A percentile compares a stretch with the other conserved stretches of the same genome.
Evolutionary conservation across 163 green algal genomes (phyloP).

Genomic region (Coccomyxa subellipsoidea): DNA sequence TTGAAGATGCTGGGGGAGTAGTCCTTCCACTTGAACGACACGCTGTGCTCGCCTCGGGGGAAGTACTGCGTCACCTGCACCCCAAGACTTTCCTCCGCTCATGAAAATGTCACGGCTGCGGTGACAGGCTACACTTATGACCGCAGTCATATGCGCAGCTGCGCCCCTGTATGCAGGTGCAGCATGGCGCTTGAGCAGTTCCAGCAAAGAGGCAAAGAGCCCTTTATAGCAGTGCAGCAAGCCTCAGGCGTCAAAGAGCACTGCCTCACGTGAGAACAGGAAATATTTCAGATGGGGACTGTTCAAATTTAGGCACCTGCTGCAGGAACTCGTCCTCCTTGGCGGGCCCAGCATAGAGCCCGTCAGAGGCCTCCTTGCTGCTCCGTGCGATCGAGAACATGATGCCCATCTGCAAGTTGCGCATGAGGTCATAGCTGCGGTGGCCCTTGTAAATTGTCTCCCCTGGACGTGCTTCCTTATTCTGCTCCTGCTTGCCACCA

Average conservation of each 20-base stretch:
- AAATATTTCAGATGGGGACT: too few relatives aligned
- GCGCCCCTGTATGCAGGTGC: too few relatives aligned
- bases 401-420: constrained; percentile 80
- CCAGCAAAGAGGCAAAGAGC: too few relatives aligned
- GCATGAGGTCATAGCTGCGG: constrained; percentile 91
- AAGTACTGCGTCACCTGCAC: constrained; percentile 70
- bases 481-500: not conserved
- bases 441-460: constrained; percentile 90
- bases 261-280: too few relatives aligned
- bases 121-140: too few relatives aligned
- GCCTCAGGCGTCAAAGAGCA: too few relatives aligned
- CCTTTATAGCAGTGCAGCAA: too few relatives aligned
- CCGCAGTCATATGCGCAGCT: too few relatives aligned
- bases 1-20: constrained; percentile 85
- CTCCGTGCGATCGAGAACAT: constrained; percentile 21
- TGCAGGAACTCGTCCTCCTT: not conserved
- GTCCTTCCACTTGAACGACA: constrained; percentile 95
- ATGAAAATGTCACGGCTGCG: too few relatives aligned
- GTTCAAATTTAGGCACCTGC: not conserved
- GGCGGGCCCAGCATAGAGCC: not conserved
- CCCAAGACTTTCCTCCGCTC: not conserved
- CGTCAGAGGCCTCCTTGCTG: not conserved
- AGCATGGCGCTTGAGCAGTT: too few relatives aligned
- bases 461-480: constrained; percentile 34
- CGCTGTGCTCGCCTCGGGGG: constrained; percentile 58